These are phyloP conservation scores for Pseudonectria foliicola DNA, from an alignment of 2,329 filamentous ascomycete genomes.

Conservation along the genomic window DNA sequence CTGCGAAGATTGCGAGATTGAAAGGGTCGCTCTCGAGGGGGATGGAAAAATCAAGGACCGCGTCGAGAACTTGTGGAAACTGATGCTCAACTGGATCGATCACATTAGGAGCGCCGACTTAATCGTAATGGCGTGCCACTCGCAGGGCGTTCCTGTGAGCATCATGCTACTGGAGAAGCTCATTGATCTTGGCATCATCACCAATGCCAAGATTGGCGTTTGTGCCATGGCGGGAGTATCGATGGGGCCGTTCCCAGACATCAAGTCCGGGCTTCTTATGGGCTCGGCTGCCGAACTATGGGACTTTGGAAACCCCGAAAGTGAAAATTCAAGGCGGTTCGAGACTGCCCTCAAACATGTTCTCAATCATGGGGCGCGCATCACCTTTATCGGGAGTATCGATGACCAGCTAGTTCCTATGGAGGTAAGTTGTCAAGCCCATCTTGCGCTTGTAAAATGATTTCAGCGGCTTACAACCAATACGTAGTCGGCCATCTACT, in stretches of 20 bases:
- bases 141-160: constrained; percentile 88
- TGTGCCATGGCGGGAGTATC: constrained; percentile 91
- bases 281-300: constrained; percentile 91
- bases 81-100: constrained; percentile 91
- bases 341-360: constrained; percentile 66
- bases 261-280: constrained; percentile 81
- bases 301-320: constrained; percentile 80
- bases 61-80: constrained; percentile 88
- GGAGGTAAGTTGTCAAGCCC: constrained; percentile 68
- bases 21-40: constrained; percentile 90
- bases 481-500: constrained; percentile 72
- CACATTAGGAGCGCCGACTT: constrained; percentile 83
- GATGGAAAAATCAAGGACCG: constrained; percentile 88
- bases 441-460: too few species aligned
- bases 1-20: constrained; percentile 70
- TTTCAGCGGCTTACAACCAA: constrained; percentile 20
- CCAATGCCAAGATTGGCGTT: constrained; percentile 69
- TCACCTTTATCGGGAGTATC: constrained; percentile 88
- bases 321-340: constrained; percentile 75
- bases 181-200: constrained; percentile 81
- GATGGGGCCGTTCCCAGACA: constrained; percentile 85
- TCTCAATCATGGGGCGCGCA: constrained; percentile 69
- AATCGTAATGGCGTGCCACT: constrained; percentile 87
- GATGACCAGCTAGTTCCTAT: constrained; percentile 94
- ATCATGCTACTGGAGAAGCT: constrained; percentile 90